Evolutionary conservation across 163 green algal species (phyloP).

Genomic region (Dunaliella salina): DNA sequence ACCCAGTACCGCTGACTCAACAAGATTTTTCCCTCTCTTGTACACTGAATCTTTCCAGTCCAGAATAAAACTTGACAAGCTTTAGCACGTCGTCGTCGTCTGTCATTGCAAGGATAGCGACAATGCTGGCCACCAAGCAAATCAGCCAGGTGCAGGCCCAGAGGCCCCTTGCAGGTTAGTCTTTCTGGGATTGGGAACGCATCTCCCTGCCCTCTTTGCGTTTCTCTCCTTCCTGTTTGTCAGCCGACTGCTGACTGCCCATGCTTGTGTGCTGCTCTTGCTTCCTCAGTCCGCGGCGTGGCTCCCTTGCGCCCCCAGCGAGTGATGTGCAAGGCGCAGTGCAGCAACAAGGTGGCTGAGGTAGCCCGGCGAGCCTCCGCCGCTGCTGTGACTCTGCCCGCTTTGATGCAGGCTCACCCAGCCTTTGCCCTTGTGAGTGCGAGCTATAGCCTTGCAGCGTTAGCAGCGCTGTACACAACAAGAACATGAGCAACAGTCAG

Average conservation of each 20-base stretch:
- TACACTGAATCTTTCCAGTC: too few relatives aligned
- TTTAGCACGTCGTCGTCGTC: too few relatives aligned
- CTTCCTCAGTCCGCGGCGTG: background rate
- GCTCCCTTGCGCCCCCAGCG: background rate
- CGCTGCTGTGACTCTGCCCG: constrained; percentile 51
- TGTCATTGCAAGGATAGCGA: background rate
- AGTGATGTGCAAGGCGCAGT: constrained; percentile 64
- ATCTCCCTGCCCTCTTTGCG: background rate
- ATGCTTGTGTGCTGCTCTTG: background rate
- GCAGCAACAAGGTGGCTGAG: constrained; percentile 17
- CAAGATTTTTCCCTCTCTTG: too few relatives aligned
- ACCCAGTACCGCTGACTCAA: too few relatives aligned
- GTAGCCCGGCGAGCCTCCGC: constrained; percentile 54
- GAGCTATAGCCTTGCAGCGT: too few relatives aligned
- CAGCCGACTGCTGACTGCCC: background rate
- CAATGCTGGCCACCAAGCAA: background rate
- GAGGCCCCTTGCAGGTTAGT: background rate
- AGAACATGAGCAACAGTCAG: too few relatives aligned
- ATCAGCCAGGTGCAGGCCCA: background rate
- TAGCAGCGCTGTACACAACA: too few relatives aligned
- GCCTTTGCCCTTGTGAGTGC: constrained; percentile 71
- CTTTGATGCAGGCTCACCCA: constrained; percentile 60
- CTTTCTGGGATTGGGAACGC: too few relatives aligned
- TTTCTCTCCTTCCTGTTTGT: background rate
- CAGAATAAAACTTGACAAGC: too few relatives aligned